Base-by-base conservation (phyloP, 805 yeast genomes). In the Grigorovia yakushimaensis region DNA sequence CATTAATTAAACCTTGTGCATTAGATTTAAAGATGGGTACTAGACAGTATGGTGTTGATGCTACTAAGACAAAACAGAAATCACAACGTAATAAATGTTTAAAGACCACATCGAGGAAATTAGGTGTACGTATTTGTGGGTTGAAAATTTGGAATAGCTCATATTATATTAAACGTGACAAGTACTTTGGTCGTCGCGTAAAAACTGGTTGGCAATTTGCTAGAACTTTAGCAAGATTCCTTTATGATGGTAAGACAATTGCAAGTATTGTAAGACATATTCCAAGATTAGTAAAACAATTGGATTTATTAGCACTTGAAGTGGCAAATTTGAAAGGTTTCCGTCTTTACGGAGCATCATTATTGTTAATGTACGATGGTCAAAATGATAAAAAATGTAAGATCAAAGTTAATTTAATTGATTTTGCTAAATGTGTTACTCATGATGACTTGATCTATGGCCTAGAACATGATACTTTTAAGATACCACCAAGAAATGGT, bases 21-120 rank as follows among this genome's bases (percentile, higher is more conserved):
- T 69, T 93, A 44, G 99, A 93, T 66, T 71, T 93, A 56, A 93
- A 93, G 62, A 93, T 93, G 98, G 99, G 99, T 0, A 91, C 99
- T 0, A 74, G 99, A 49, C 99, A 93, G 66, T 93, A 93, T 59
- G 98, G 99, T 9, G 83, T 91, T n/a, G 95, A 88, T 53, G 97
- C 98, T 0, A 73, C 74, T 5, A 63, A 67, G 13, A 68, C 79
- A 43, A 93, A 93, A 65, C 83, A 81, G 59, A 61, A 68, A 43
- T 86, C 96, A 0, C 98, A 93, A 67, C 68, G 86, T 33, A 72
- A 73, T 47, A 93, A 93, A 66, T 93, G 99, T 65, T 68, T 74
- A 3, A 66, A 71, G 47, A 91, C 98, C 0, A 91, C 98, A 0
- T 82, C 93, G 1, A 70, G 88, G 41, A 68, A 71, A 49, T 72